These are phyloP conservation scores for Tulasnella calospora DNA, from an alignment of 768 basidiomycete genomes.

Conservation along the genomic window DNA sequence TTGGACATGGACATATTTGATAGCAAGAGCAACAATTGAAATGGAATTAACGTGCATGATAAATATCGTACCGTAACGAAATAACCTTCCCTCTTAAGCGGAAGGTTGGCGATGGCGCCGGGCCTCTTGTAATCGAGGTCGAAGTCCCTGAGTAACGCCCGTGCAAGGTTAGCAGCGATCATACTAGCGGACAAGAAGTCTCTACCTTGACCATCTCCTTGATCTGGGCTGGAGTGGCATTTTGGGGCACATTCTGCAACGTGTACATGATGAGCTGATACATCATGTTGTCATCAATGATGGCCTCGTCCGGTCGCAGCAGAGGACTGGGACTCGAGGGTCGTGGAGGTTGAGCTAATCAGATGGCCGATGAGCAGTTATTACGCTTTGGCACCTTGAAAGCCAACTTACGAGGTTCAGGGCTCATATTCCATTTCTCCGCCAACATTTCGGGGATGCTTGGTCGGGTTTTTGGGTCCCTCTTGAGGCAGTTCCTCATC, in stretches of 20 bases:
- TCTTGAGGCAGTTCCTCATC: conserved; percentile 75
- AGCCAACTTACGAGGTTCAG: conserved; percentile 1
- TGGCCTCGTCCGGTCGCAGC: conserved; percentile 23
- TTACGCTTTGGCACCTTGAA: background rate
- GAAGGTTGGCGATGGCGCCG: background rate
- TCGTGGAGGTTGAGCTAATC: conserved; percentile 10
- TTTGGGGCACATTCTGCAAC: background rate
- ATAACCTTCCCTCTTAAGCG: background rate
- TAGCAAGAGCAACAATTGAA: background rate
- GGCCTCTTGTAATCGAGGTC: conserved; percentile 4
- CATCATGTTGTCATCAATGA: conserved; percentile 26
- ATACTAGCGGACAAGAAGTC: background rate
- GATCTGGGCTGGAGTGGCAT: conserved; percentile 5
- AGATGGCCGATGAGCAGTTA: background rate
- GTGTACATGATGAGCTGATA: conserved; percentile 24
- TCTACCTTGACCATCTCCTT: conserved; percentile 22
- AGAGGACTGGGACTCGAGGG: conserved; percentile 17
- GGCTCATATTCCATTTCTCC: conserved; percentile 55
- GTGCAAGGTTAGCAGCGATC: background rate
- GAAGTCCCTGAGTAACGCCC: conserved; percentile 1
- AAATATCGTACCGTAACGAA: background rate
- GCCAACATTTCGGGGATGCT: conserved; percentile 83
- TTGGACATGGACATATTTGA: background rate
- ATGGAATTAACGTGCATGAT: background rate
- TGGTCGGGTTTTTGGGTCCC: conserved; percentile 75